These are phyloP conservation scores for Senna tora DNA, from an alignment of 306 rosid genomes.

Conservation along the genomic window DNA sequence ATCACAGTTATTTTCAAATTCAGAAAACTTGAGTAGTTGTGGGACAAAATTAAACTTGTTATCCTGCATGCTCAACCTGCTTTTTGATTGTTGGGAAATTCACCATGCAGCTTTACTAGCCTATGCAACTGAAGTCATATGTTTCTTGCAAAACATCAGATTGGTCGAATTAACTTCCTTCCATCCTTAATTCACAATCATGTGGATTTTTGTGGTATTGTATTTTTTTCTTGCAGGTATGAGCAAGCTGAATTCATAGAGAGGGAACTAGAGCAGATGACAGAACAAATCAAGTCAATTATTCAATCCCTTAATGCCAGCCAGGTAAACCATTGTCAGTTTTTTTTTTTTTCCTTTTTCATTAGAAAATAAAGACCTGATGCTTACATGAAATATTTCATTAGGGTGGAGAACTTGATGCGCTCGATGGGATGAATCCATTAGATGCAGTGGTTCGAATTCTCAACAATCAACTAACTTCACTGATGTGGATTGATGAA, in stretches of 20 bases:
- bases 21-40: neutral
- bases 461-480: conserved; percentile 90
- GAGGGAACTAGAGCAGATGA: conserved; percentile 94
- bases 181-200: conserved; percentile 17
- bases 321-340: conserved; percentile 64
- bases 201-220: neutral
- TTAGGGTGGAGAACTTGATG: conserved; percentile 91
- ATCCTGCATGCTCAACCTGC: conserved; percentile 2
- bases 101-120: neutral
- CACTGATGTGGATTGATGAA: conserved; percentile 97
- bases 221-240: conserved; percentile 58
- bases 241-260: conserved; percentile 91
- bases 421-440: conserved; percentile 74
- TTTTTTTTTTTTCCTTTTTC: conserved; percentile 20
- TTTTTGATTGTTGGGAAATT: neutral
- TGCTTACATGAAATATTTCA: conserved; percentile 30
- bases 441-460: conserved; percentile 88
- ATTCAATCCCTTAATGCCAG: conserved; percentile 83
- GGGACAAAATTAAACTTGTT: neutral
- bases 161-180: conserved; percentile 4
- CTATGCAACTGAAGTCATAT: conserved; percentile 8
- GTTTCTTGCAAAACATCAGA: neutral
- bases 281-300: conserved; percentile 87
- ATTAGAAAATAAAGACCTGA: neutral
- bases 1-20: neutral